phyloP scores from a whole-genome alignment of 164 flowering plant genomes.

The Tetracentron sinense region DNA sequence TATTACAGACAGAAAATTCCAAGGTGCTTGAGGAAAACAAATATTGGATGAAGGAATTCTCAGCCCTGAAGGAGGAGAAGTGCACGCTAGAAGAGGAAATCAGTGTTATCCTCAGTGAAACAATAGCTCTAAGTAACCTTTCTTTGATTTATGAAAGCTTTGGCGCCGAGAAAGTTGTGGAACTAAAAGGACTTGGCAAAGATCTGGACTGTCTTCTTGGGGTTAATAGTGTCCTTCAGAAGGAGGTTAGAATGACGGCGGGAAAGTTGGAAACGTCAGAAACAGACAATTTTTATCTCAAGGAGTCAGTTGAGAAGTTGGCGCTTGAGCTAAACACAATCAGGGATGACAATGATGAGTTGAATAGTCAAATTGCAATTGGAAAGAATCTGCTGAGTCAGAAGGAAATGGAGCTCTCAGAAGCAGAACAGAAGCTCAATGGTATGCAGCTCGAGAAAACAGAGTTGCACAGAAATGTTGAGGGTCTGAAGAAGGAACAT shows the following conservation, averaged over 20 bases:
- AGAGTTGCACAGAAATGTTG: slow-evolving; percentile 20
- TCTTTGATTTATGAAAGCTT: slow-evolving; percentile 29
- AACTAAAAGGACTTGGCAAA: slow-evolving; percentile 28
- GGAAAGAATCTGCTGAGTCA: slow-evolving; percentile 28
- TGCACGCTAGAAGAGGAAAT: slow-evolving; percentile 38
- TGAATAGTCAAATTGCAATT: slow-evolving; percentile 26
- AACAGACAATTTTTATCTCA: slow-evolving; percentile 33
- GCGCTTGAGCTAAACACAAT: slow-evolving; percentile 32
- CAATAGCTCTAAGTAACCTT: slow-evolving; percentile 28
- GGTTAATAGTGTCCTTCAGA: slow-evolving; percentile 34
- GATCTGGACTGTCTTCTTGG: slow-evolving; percentile 26
- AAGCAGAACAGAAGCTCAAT: slow-evolving; percentile 27
- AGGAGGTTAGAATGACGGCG: slow-evolving; percentile 25
- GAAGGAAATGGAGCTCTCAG: slow-evolving; percentile 38
- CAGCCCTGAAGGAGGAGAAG: slow-evolving; percentile 29
- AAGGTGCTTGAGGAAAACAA: slow-evolving; percentile 35
- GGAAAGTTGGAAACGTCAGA: slow-evolving; percentile 24
- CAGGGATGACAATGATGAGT: slow-evolving; percentile 22
- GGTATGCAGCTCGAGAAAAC: slow-evolving; percentile 21
- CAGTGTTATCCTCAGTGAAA: slow-evolving; percentile 26
- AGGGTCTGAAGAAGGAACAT: slow-evolving; percentile 26
- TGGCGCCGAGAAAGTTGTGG: slow-evolving; percentile 31
- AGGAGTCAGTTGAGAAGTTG: slow-evolving; percentile 30
- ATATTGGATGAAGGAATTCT: slow-evolving; percentile 22
- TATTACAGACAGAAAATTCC: slow-evolving; percentile 32